Conservation (phyloP, 805 yeast genomes). For the Candida ortonii region DNA sequence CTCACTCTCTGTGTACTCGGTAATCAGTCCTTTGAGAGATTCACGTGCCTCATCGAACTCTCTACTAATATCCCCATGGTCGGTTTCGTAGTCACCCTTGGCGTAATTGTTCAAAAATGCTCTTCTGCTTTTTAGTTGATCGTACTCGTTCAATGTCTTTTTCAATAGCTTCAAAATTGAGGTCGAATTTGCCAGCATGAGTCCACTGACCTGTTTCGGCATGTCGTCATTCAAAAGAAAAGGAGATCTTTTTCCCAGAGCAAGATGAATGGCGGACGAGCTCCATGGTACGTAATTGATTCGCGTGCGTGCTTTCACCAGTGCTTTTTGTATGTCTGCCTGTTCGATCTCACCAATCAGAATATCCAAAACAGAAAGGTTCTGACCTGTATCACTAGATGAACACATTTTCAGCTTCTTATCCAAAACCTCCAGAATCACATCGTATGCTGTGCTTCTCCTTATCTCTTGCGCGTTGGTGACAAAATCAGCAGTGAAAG, state of each 20-base stretch:
- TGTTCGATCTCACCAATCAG: slow-evolving; percentile 67
- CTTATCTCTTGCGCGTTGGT: slow-evolving; percentile 54
- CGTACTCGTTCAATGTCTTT: slow-evolving; percentile 72
- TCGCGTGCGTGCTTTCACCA: slow-evolving; percentile 59
- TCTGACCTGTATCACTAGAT: slow-evolving; percentile 40
- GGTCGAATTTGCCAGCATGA: slow-evolving; percentile 81
- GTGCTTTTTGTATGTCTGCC: slow-evolving; percentile 67
- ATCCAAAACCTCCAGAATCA: slow-evolving; percentile 76
- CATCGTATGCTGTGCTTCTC: slow-evolving; percentile 78
- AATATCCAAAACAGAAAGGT: slow-evolving; percentile 69
- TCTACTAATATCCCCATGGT: slow-evolving; percentile 44
- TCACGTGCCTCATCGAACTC: slow-evolving; percentile 49
- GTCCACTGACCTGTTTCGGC: slow-evolving; percentile 61
- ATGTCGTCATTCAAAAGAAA: slow-evolving; percentile 37
- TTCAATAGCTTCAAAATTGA: slow-evolving; percentile 65
- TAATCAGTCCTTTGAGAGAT: slow-evolving; percentile 41
- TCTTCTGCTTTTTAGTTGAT: slow-evolving; percentile 68
- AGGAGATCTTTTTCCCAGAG: slow-evolving; percentile 72
- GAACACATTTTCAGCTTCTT: slow-evolving; percentile 71
- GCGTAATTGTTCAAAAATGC: slow-evolving; percentile 84
- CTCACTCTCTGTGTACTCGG: slow-evolving; percentile 46
- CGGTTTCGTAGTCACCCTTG: slow-evolving; percentile 43
- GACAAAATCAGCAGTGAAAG: slow-evolving; percentile 70
- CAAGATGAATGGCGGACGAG: slow-evolving; percentile 73
- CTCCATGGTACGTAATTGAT: slow-evolving; percentile 84